Evolutionary conservation across 768 basidiomycete species (phyloP).

Genomic region (Trametes elegans): DNA sequence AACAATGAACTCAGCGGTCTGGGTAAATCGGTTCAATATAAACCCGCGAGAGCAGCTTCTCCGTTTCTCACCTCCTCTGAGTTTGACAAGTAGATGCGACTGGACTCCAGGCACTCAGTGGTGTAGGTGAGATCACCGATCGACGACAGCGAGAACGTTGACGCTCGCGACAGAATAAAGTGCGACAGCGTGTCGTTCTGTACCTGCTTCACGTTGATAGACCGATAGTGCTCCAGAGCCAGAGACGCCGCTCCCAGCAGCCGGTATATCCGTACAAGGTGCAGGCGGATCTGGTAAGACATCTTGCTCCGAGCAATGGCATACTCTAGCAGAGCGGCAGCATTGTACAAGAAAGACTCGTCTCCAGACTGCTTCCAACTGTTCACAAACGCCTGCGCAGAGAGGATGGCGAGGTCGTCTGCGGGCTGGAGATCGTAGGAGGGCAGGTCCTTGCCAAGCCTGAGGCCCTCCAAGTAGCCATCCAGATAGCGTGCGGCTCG

Average conservation of each 20-base stretch:
- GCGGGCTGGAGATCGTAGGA: conserved; percentile 82
- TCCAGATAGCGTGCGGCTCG: conserved; percentile 52
- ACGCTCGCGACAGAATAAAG: conserved; percentile 71
- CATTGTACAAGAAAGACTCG: conserved; percentile 59
- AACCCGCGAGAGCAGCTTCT: not conserved
- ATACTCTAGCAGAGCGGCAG: conserved; percentile 67
- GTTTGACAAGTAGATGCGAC: conserved; percentile 78
- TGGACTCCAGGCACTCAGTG: conserved; percentile 75
- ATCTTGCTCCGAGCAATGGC: conserved; percentile 70
- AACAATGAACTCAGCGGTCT: conserved; percentile 81
- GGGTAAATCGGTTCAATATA: not conserved
- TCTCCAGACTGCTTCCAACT: conserved; percentile 58
- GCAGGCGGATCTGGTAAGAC: conserved; percentile 73
- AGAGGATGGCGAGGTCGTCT: conserved; percentile 80
- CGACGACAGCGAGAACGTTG: conserved; percentile 75
- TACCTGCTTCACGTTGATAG: conserved; percentile 77
- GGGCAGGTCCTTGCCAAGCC: conserved; percentile 63
- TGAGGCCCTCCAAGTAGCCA: conserved; percentile 66
- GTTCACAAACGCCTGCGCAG: conserved; percentile 64
- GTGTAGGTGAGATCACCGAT: conserved; percentile 74
- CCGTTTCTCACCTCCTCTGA: conserved; percentile 61
- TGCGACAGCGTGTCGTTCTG: conserved; percentile 91
- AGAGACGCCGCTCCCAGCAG: conserved; percentile 72
- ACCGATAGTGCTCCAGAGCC: conserved; percentile 77
- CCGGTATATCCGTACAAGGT: conserved; percentile 80